Base-by-base conservation (phyloP, 331 rosid genomes). In the Quercus tomentella region DNA sequence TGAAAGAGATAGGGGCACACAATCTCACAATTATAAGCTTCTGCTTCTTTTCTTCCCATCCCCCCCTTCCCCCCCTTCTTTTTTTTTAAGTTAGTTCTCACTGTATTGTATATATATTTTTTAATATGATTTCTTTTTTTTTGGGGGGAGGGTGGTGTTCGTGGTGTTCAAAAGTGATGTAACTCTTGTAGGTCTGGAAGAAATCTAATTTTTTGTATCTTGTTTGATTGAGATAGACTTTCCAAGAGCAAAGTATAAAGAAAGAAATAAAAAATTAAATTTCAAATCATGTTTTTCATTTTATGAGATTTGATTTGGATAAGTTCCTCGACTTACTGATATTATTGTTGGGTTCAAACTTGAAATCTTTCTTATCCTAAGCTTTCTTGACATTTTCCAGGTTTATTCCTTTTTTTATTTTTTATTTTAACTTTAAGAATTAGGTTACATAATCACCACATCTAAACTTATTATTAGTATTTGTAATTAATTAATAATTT, bases 61-160 rank as follows among this genome's bases (percentile, higher is more conserved):
- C 1, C 11, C 11, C 1, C 9, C 2, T 0, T 2, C 41, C 9
- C 33, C 33, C 37, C 7, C 1, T 0, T 0, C 0, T 0, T 11
- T 45, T 51, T 28, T 56, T 75, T 52, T 18, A 14, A 31, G 31
- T 30, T 63, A 26, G 70, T 58, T 58, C 30, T 14, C 72, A 18
- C 14, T 31, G 71, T 2, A 31, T 17, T 31, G 22, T 66, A 31
- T 31, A 31, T 28, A 16, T 25, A 0, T 30, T 30, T 28, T 66
- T 28, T 6, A 22, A 58, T 22, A 12, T 22, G 30, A 58, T 58
- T 58, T 21, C 4, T 58, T 9, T 58, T 58, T 58, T 60, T 23
- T 14, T 1, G 18, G 66, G 45, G 1, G 45, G 45, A 0, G 45
- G 45, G 45, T 6, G 41, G 41, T 35, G 6, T 0, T 31, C 6